Evolutionary conservation across 257 asterid genomes (phyloP), one percentile per base, ranked within the genome.

Genomic region (Rhazya stricta): DNA sequence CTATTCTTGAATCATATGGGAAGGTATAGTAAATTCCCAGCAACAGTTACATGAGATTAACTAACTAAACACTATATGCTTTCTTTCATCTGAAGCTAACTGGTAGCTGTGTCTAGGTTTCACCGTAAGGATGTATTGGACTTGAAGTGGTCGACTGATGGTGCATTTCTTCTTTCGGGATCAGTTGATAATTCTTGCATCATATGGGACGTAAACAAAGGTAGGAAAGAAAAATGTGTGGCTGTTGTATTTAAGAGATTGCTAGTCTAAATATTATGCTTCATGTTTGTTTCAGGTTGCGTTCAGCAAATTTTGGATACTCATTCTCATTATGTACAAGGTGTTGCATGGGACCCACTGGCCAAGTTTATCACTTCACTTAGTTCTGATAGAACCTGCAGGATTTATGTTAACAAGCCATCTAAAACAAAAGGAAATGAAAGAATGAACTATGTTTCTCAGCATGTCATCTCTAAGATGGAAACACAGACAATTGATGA

Each of bases 141-240:
- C 87, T 82, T 95, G 65, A 87, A 89, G 80, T 95, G 99, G 99
- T 95, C 99, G 29, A 71, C 73, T 76, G 97, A 92, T 85, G 93
- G 95, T 78, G 85, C 93, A 66, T 88, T 84, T 86, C 83, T 95
- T 53, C 84, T 95, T 45, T 89, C 98, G 53, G 99, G 99, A 74
- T 95, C 99, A n/a, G 97, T 95, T 69, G 99, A 95, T 84, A 95
- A 95, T 85, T 84, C 94, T 12, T 95, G 98, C 83, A 92, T 95
- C 84, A 86, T 95, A 84, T 95, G 99, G 99, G 97, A 95, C 80
- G 88, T 88, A 71, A 84, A 57, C 79, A 95, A 89, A 85, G 96
- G 99, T 92, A 78, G 16, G 79, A 27, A 30, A 66, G 56, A 48
- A 77, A 53, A 74, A 60, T 36, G 67, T 46, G 69, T 48, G 0